phyloP scores from a whole-genome alignment of 1,139 yeast genomes.

The Diutina scorzettiae region DNA sequence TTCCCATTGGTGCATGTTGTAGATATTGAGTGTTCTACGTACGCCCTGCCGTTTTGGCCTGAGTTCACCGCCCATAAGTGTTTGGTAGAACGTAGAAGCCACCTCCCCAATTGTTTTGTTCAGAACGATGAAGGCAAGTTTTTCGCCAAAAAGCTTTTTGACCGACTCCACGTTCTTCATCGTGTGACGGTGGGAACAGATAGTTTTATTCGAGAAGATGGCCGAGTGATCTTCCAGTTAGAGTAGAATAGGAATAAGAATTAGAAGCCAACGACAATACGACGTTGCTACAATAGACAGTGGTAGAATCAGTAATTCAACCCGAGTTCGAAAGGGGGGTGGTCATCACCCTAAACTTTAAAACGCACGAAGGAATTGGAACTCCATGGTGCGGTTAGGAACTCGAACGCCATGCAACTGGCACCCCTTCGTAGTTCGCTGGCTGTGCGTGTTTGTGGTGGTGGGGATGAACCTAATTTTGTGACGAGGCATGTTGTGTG shows the following conservation, averaged over 20 bases:
- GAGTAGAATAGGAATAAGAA: too few relatives aligned
- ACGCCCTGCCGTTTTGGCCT: not conserved
- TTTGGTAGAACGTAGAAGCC: not conserved
- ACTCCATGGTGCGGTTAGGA: not conserved
- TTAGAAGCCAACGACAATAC: too few relatives aligned
- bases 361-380: not conserved
- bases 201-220: not conserved
- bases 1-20: not conserved
- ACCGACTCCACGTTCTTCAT: not conserved
- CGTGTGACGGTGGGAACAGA: not conserved
- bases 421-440: not conserved
- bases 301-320: not conserved
- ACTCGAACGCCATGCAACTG: not conserved
- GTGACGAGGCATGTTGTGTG: too few relatives aligned
- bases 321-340: not conserved
- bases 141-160: not conserved
- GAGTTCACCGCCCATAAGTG: not conserved
- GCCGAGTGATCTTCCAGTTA: not conserved
- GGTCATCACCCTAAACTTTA: not conserved
- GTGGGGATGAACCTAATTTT: too few relatives aligned
- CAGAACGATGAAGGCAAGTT: not conserved
- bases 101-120: not conserved
- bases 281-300: too few relatives aligned
- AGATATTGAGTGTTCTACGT: not conserved
- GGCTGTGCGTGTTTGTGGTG: too few relatives aligned